Evolutionary conservation across 1,284 basidiomycete species (phyloP), one percentile per base, ranked within the genome.

Genomic region (Schizophyllum amplum): DNA sequence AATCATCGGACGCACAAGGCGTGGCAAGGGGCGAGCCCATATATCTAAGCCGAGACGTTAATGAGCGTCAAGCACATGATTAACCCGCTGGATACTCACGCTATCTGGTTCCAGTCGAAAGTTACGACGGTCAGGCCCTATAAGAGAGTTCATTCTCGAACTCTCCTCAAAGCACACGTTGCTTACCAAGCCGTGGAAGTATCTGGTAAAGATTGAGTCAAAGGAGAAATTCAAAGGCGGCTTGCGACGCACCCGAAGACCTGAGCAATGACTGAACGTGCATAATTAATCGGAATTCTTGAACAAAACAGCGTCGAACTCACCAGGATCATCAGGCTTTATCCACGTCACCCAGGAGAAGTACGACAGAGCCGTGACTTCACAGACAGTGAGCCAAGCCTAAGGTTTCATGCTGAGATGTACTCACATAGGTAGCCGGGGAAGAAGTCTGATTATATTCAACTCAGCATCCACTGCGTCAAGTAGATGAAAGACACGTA

Each of bases 401-500:
- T 0, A 4, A 24, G 21, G 42, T 24, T 15, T 17, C 13, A n/a
- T 11, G 7, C 1, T 24, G 25, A 24, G 23, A 49, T 46, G 11
- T 11, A 53, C 70, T 55, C 21, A 72, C 71, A 79, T 55, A 93
- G 72, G 71, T 88, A 93, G 0, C 90, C 89, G 61, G 79, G 80
- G 61, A 80, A 67, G 66, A 84, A 77, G 65, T 84, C 71, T 72
- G 61, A 26, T 24, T 51, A 26, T 27, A 27, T 47, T 23, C 21
- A 24, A n/a, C n/a, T 23, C 33, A 23, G 5, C 33, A 53, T 6
- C 27, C 24, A 25, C 20, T n/a, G 20, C n/a, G 24, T 47, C 24
- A 48, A 55, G n/a, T 21, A 24, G 25, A 11, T 79, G 79, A 62
- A 87, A 84, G 51, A 47, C 27, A 1, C 86, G 48, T 58, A 62